Evolutionary conservation across 108 stramenopile species (phyloP).

Genomic region (Nannochloropsis granulata): DNA sequence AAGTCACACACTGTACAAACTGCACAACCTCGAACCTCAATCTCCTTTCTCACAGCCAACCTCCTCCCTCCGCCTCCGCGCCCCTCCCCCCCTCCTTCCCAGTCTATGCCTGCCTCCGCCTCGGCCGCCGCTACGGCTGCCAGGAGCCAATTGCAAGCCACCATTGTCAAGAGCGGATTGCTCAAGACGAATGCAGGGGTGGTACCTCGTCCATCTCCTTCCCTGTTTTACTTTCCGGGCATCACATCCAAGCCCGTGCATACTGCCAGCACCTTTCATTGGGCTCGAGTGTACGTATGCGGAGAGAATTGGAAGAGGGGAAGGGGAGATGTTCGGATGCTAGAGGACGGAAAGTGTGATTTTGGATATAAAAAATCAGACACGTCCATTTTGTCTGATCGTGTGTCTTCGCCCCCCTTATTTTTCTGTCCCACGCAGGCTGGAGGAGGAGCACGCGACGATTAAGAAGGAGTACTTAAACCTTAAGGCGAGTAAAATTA

Average conservation of each 20-base stretch:
- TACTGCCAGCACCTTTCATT: not conserved
- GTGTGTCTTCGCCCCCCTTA: no score
- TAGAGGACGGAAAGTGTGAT: not conserved
- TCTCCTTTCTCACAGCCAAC: no score
- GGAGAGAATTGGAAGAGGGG: slow-evolving; percentile 4
- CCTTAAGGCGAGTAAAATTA: not conserved
- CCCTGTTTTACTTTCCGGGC: slow-evolving; percentile 24
- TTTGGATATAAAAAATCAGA: not conserved
- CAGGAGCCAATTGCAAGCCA: slow-evolving; percentile 87
- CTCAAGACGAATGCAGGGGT: slow-evolving; percentile 12
- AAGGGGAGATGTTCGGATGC: not conserved
- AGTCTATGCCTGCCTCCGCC: not conserved
- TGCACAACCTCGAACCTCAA: no score
- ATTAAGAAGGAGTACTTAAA: not conserved
- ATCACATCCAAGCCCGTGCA: slow-evolving; percentile 16
- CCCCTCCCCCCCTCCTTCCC: no score
- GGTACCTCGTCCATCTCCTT: slow-evolving; percentile 6
- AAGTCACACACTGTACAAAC: no score
- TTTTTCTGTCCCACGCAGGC: not conserved
- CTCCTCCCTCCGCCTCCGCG: no score
- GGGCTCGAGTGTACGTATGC: slow-evolving; percentile 8
- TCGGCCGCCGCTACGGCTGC: slow-evolving; percentile 42
- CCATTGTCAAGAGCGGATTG: slow-evolving; percentile 14
- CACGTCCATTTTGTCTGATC: no score
- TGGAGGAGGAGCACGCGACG: not conserved